Conservation (phyloP, 371 early-diverging fungal species). For the Mycotypha africana region DNA sequence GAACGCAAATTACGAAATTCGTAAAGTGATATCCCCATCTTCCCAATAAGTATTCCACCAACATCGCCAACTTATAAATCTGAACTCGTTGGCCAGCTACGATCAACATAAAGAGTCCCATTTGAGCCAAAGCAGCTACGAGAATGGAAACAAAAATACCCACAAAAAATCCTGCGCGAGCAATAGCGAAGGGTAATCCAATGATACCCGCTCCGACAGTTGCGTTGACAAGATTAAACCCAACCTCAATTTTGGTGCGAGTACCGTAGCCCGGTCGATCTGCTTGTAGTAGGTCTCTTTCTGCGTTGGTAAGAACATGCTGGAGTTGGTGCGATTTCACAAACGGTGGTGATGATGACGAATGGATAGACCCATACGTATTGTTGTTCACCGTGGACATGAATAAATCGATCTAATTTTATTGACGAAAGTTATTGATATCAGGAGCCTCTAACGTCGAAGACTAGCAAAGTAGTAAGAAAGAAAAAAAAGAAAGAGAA, state of each 20-base stretch:
- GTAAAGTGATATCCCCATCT: constrained; percentile 44
- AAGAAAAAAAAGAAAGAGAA: no score
- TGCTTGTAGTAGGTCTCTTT: constrained; percentile 36
- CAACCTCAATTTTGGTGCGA: constrained; percentile 30
- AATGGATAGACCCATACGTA: no score
- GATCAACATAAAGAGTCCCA: constrained; percentile 50
- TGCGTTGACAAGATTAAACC: constrained; percentile 55
- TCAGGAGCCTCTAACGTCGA: no score
- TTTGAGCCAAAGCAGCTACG: constrained; percentile 44
- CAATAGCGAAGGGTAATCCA: constrained; percentile 46
- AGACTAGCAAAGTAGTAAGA: no score
- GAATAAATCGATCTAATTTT: no score
- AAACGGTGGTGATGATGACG: no score
- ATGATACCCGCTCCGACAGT: constrained; percentile 56
- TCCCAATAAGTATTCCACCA: constrained; percentile 53
- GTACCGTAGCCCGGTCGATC: constrained; percentile 46
- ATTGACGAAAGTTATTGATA: no score
- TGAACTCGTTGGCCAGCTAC: constrained; percentile 44
- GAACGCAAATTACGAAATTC: constrained; percentile 47
- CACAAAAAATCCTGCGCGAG: constrained; percentile 46
- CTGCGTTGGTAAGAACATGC: constrained; percentile 20
- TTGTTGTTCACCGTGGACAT: no score
- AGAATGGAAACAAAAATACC: constrained; percentile 44
- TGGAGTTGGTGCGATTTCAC: no score
- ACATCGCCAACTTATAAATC: constrained; percentile 45